Evolutionary conservation across 2,329 filamentous ascomycete genomes (phyloP).

Genomic region (Colletotrichum siamense): DNA sequence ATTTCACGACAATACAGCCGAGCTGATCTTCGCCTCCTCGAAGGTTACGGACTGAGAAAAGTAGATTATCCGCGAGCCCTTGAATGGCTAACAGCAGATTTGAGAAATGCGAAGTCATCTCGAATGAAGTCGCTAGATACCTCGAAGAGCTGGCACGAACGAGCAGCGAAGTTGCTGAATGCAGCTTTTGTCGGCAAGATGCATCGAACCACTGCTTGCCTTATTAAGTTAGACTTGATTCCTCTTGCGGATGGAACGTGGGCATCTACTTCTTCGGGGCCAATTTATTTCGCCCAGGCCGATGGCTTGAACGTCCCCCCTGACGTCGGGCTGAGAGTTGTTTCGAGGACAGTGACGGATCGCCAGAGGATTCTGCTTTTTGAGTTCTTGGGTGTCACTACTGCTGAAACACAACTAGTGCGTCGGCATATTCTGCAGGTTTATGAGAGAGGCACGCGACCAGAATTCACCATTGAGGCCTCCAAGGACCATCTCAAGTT

Average conservation of each 20-base stretch:
- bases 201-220: accelerated
- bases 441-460: background rate
- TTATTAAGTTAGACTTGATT: background rate
- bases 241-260: background rate
- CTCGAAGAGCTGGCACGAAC: background rate
- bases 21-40: background rate
- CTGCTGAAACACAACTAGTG: background rate
- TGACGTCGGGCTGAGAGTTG: background rate
- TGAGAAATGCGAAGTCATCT: background rate
- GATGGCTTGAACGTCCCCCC: background rate
- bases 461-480: background rate
- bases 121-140: background rate
- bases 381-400: background rate
- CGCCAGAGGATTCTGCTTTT: background rate
- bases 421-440: accelerated
- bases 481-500: background rate
- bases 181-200: background rate
- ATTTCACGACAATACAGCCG: background rate
- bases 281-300: background rate
- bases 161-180: background rate
- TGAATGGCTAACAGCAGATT: background rate
- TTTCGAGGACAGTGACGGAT: background rate
- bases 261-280: background rate
- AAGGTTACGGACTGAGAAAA: background rate
- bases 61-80: background rate